Base-by-base conservation (phyloP, 108 stramenopile species). In the Skeletonema marinoi region DNA sequence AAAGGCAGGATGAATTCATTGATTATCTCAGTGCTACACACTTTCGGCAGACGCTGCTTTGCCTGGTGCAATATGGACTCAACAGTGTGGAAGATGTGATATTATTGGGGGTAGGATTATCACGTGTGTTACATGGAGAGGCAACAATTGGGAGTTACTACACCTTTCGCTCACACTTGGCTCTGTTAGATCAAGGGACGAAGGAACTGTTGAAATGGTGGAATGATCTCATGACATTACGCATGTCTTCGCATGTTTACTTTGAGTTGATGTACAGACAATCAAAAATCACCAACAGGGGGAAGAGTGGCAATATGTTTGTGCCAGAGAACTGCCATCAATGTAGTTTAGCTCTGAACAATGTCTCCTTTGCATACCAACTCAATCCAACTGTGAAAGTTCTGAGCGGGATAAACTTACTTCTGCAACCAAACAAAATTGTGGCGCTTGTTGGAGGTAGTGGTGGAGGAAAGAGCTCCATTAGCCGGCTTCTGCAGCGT, bases 291-390 rank as follows among this genome's bases (percentile, higher is more conserved):
- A 65, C 30, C 19, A 60, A 35, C 31, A 59, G 21, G 32, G 25
- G 16, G 12, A 4, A 21, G 19, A 0, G 17, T 1, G 21, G 36
- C 10, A 36, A 62, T n/a, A 16, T 14, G 61, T 0, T 38, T 16
- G 14, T 36, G 13, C 61, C 35, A 38, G 32, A 30, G 65, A 60
- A 66, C 4, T 25, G 32, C 21, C 13, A 30, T 19, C 29, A 32
- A 17, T 3, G 17, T 9, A 62, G 39, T 39, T 25, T 75, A 9
- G 16, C 14, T 4, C 14, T 94, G n/a, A 63, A 86, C 9, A 78
- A 90, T 75, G 93, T 98, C 25, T 74, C 83, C n/a, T 98, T 98
- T 81, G 36, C 83, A 63, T 98, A 96, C 82, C 96, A 90, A 3
- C 72, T 87, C 33, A 83, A 95, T 32, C 91, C 91, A 19, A 80